Evolutionary conservation across 768 basidiomycete genomes (phyloP).

Genomic region (Candolleomyces aberdarensis): DNA sequence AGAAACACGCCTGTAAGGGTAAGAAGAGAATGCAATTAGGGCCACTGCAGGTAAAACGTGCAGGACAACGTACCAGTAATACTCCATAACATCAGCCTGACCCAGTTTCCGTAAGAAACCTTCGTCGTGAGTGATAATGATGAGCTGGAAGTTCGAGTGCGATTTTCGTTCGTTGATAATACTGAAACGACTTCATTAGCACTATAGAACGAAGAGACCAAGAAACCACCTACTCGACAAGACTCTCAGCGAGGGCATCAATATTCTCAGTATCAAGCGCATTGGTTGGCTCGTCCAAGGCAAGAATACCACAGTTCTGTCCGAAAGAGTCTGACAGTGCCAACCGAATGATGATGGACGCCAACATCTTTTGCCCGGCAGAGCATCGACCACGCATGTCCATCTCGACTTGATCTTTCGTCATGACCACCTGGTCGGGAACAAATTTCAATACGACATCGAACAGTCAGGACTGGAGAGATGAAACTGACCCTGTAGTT

Average conservation of each 20-base stretch:
- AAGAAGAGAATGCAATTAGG: neutral
- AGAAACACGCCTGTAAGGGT: conserved; percentile 70
- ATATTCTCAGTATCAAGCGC: conserved; percentile 96
- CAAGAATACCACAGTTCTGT: conserved; percentile 96
- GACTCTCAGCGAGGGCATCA: conserved; percentile 85
- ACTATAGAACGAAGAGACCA: neutral
- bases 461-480: neutral
- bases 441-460: conserved; percentile 7
- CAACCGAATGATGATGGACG: conserved; percentile 95
- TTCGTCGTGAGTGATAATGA: conserved; percentile 97
- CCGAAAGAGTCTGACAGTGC: conserved; percentile 97
- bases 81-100: conserved; percentile 88
- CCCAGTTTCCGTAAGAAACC: conserved; percentile 90
- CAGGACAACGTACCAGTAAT: conserved; percentile 72
- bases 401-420: conserved; percentile 98
- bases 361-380: conserved; percentile 98
- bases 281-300: conserved; percentile 97
- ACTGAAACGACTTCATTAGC: conserved; percentile 34
- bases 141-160: conserved; percentile 91
- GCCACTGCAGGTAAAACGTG: neutral
- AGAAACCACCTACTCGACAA: conserved; percentile 73
- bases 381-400: conserved; percentile 99
- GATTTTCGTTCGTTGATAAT: conserved; percentile 92
- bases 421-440: conserved; percentile 85
- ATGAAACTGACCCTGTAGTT: conserved; percentile 81